Conservation (phyloP, 805 yeast species). For the Candida methanosorbosa region DNA sequence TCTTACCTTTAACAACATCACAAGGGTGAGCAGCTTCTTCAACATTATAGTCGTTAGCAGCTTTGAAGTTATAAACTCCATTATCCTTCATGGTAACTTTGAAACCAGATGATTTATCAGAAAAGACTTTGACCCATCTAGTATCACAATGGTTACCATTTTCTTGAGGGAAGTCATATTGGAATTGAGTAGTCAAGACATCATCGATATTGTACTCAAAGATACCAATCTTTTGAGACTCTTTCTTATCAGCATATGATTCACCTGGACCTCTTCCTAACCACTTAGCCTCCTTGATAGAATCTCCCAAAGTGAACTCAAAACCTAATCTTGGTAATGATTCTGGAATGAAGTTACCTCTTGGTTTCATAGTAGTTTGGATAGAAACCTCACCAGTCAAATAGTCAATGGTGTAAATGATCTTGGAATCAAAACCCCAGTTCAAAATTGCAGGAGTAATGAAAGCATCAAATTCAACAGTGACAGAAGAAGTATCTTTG, state of each 20-base stretch:
- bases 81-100: neutral
- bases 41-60: slow-evolving; percentile 8
- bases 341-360: slow-evolving; percentile 9
- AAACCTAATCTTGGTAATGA: slow-evolving; percentile 27
- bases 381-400: neutral
- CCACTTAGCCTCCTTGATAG: slow-evolving; percentile 18
- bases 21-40: slow-evolving; percentile 13
- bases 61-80: slow-evolving; percentile 7
- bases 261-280: slow-evolving; percentile 29
- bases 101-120: neutral
- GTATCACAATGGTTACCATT: slow-evolving; percentile 26
- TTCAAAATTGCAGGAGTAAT: slow-evolving; percentile 17
- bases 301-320: slow-evolving; percentile 18
- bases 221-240: slow-evolving; percentile 19
- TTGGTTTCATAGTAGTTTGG: neutral
- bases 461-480: slow-evolving; percentile 8
- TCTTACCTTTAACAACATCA: slow-evolving; percentile 7
- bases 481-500: neutral
- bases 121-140: slow-evolving; percentile 14
- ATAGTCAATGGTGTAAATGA: neutral
- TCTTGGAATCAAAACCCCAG: slow-evolving; percentile 16
- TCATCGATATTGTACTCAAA: slow-evolving; percentile 8
- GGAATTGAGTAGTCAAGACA: slow-evolving; percentile 8
- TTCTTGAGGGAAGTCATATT: slow-evolving; percentile 28
- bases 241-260: slow-evolving; percentile 24